phyloP scores from a whole-genome alignment of 345 rosid species.

The Salix exigua region DNA sequence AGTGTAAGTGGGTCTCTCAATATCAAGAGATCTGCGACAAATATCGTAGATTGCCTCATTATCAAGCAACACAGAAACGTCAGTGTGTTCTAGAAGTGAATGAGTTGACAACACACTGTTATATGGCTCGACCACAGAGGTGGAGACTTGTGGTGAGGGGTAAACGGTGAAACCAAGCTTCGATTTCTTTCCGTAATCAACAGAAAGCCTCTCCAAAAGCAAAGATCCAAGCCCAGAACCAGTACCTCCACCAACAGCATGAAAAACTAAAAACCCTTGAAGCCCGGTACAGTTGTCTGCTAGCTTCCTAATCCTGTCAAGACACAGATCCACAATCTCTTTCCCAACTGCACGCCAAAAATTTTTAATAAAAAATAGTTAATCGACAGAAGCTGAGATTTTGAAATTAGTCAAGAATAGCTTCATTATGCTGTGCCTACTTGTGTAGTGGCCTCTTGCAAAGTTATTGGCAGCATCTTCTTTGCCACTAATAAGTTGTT shows the following conservation, averaged over 20 bases:
- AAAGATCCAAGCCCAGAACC: conserved; percentile 19
- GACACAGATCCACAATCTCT: conserved; percentile 18
- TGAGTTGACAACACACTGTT: conserved; percentile 17
- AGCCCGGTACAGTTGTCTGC: conserved; percentile 20
- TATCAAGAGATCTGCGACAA: conserved; percentile 15
- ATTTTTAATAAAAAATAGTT: not conserved
- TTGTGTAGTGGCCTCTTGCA: conserved; percentile 19
- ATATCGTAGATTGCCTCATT: conserved; percentile 17
- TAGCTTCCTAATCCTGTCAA: conserved; percentile 16
- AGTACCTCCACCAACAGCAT: conserved; percentile 19
- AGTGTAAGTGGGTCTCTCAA: conserved; percentile 20
- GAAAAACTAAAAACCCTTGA: conserved; percentile 14
- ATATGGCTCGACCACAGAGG: conserved; percentile 19
- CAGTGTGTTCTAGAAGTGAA: conserved; percentile 17
- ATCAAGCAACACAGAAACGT: conserved; percentile 12
- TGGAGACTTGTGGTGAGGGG: conserved; percentile 16
- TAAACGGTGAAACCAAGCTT: conserved; percentile 18
- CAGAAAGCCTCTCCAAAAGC: conserved; percentile 17
- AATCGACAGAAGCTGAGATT: not conserved
- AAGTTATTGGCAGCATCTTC: conserved; percentile 19
- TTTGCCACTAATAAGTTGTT: conserved; percentile 13
- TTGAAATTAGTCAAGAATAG: not conserved
- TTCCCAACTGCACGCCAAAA: conserved; percentile 11
- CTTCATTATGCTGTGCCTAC: not conserved
- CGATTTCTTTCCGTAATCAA: conserved; percentile 14